These are phyloP conservation scores for Marasmius oreades DNA, from an alignment of 1,284 basidiomycete genomes.

Conservation along the genomic window DNA sequence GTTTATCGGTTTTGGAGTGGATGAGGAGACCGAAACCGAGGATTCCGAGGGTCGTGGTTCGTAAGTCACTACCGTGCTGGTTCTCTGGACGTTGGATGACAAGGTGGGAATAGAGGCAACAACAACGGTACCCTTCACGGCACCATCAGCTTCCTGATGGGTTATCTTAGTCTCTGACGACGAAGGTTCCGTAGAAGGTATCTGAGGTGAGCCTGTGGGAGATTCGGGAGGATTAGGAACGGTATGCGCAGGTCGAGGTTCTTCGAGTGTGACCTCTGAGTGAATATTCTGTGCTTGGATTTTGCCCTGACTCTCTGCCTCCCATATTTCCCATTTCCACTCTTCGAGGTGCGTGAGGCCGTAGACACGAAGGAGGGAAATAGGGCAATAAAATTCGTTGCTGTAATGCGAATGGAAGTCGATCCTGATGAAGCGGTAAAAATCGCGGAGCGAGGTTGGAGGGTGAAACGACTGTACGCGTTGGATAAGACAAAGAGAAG, in stretches of 20 bases:
- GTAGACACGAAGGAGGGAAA: slow-evolving; percentile 91
- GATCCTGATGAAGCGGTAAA: slow-evolving; percentile 92
- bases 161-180: too few relatives aligned
- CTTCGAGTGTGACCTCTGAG: slow-evolving; percentile 14
- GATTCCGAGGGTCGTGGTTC: neutral
- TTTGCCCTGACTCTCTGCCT: slow-evolving; percentile 55
- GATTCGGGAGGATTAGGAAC: slow-evolving; percentile 1
- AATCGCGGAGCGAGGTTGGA: slow-evolving; percentile 65
- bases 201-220: neutral
- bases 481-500: slow-evolving; percentile 2
- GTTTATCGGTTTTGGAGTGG: neutral
- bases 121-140: too few relatives aligned
- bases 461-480: slow-evolving; percentile 69
- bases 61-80: neutral
- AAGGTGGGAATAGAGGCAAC: neutral
- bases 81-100: neutral
- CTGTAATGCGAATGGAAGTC: slow-evolving; percentile 95
- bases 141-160: too few relatives aligned
- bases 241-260: slow-evolving; percentile 11
- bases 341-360: slow-evolving; percentile 97
- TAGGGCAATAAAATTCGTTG: slow-evolving; percentile 94
- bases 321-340: slow-evolving; percentile 88
- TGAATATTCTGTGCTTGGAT: slow-evolving; percentile 26
- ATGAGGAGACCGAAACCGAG: neutral
- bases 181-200: neutral